Base-by-base conservation (phyloP, 345 rosid genomes). In the Erysimum cheiranthoides region DNA sequence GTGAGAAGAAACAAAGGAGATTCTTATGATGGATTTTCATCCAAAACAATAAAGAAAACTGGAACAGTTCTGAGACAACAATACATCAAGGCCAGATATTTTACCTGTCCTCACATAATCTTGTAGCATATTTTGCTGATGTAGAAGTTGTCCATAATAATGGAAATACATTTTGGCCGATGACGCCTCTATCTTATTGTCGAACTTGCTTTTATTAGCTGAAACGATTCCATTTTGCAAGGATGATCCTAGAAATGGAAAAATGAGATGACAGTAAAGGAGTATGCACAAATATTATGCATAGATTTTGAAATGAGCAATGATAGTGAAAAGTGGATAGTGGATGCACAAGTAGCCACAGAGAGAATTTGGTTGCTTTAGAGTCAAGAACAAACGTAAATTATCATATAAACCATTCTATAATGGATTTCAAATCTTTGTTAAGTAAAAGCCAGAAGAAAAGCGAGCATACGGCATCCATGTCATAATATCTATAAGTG, bases 121-220 rank as follows among this genome's bases (percentile, higher is more conserved):
- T 79, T 95, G 99, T 16, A 95, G 82, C 99, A 95, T 95, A 74
- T 95, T 95, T 74, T 95, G 99, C 85, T 95, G 99, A 68, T 95
- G 99, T 34, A 95, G 84, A 76, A 95, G 84, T 66, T 95, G 97
- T 52, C 97, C 99, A 70, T 95, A 95, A 71, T 95, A 95, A 84
- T 95, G 97, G 73, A 95, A 95, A 83, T 95, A 95, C 97, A 95
- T 92, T 84, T 95, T 95, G 45, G 99, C 96, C 17, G 99, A 95
- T 25, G 97, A 86, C 38, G 97, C 54, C 75, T 95, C 99, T 46
- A 95, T 91, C 80, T 95, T 95, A 65, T 81, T 81, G 62, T 92
- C 97, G 25, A 95, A 95, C 87, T 89, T 95, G 96, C 97, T 81
- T 71, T 66, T 87, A 70, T 73, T 67, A 78, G 66, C 61, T 53